These are phyloP conservation scores for Phoma sp. DNA, from an alignment of 2,329 filamentous ascomycete species.

Conservation along the genomic window DNA sequence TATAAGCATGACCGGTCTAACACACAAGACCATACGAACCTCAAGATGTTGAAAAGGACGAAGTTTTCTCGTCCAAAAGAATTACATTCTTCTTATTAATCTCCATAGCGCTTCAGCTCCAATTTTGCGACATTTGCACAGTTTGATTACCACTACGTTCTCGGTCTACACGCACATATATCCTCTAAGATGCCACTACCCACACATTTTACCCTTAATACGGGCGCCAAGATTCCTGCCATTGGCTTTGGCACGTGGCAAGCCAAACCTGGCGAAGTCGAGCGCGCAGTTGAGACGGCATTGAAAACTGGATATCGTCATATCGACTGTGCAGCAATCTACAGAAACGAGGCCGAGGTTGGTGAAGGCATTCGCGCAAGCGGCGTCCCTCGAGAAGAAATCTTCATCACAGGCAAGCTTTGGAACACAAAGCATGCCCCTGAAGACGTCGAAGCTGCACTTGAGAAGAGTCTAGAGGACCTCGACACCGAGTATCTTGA, in stretches of 20 bases:
- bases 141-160: too few species aligned
- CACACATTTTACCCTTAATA: conserved; percentile 61
- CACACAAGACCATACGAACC: too few species aligned
- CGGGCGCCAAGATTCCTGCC: conserved; percentile 76
- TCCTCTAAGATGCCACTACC: conserved; percentile 24
- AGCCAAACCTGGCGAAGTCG: conserved; percentile 66
- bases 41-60: too few species aligned
- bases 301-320: conserved; percentile 72
- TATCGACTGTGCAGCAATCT: conserved; percentile 76
- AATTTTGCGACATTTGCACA: too few species aligned
- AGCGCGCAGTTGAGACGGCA: conserved; percentile 69
- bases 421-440: conserved; percentile 79
- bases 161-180: background rate
- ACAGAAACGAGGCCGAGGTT: conserved; percentile 78
- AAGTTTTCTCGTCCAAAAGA: too few species aligned
- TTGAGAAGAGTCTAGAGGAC: conserved; percentile 65
- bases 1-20: too few species aligned
- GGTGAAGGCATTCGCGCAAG: conserved; percentile 71
- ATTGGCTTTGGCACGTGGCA: conserved; percentile 81
- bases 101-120: background rate
- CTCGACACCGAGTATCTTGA: conserved; percentile 70
- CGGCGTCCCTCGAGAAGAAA: conserved; percentile 66
- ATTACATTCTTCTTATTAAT: background rate
- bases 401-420: conserved; percentile 81
- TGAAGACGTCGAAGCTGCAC: conserved; percentile 60